phyloP scores from a whole-genome alignment of 2,329 filamentous ascomycete genomes.

The Bipolaris bicolor region DNA sequence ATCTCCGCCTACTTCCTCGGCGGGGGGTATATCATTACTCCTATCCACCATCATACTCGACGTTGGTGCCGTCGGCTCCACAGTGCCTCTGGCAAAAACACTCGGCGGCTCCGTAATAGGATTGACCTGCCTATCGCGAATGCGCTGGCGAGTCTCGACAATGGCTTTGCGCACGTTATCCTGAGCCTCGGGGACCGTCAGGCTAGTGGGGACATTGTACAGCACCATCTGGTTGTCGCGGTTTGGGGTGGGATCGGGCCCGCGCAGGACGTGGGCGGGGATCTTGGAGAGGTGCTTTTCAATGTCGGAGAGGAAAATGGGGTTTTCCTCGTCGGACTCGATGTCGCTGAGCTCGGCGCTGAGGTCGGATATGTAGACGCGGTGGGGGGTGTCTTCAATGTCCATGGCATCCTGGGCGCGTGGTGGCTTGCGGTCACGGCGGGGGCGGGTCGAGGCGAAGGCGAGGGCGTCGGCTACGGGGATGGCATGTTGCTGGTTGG shows the following conservation, averaged over 20 bases:
- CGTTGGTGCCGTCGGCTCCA: background rate
- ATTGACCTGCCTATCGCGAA: conserved; percentile 63
- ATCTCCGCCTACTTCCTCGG: conserved; percentile 57
- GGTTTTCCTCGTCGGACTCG: conserved; percentile 65
- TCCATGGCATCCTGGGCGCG: conserved; percentile 69
- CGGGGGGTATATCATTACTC: conserved; percentile 14
- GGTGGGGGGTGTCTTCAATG: conserved; percentile 83
- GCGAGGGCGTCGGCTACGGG: conserved; percentile 21
- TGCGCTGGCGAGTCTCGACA: conserved; percentile 74
- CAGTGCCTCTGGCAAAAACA: conserved; percentile 1
- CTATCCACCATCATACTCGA: background rate
- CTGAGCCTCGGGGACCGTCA: conserved; percentile 76
- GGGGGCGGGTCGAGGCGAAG: conserved; percentile 16
- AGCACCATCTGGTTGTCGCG: conserved; percentile 74
- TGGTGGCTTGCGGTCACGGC: conserved; percentile 25
- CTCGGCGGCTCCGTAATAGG: conserved; percentile 40
- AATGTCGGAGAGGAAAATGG: conserved; percentile 85
- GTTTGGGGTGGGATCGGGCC: conserved; percentile 50
- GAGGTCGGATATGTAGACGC: conserved; percentile 88
- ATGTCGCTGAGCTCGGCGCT: conserved; percentile 82
- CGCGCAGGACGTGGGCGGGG: conserved; percentile 70
- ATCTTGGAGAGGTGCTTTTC: conserved; percentile 77
- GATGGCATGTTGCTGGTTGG: background rate
- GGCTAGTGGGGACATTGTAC: conserved; percentile 77
- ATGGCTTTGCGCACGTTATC: conserved; percentile 80